Conservation (phyloP, 2,329 filamentous ascomycete genomes). For the Truncatella angustata region DNA sequence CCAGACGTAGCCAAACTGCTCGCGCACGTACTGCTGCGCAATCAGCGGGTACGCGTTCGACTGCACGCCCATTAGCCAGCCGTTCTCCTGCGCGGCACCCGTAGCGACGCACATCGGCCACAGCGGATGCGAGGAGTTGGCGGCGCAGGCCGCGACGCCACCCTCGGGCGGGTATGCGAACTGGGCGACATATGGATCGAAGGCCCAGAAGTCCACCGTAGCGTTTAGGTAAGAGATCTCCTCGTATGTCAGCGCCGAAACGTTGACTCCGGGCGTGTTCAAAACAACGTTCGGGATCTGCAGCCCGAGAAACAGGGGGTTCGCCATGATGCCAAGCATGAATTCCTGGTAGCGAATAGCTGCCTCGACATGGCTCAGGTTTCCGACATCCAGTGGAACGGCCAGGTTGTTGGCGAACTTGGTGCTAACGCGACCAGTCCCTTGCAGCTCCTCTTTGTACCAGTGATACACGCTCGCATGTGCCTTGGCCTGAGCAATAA, state of each 20-base stretch:
- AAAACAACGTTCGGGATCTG: constrained; percentile 49
- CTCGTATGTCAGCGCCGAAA: constrained; percentile 39
- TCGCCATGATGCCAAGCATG: constrained; percentile 48
- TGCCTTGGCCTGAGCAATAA: constrained; percentile 32
- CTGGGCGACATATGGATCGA: constrained; percentile 58
- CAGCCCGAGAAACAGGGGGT: constrained; percentile 49
- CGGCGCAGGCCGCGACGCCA: constrained; percentile 46
- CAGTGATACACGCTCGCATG: constrained; percentile 51
- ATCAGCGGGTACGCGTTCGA: constrained; percentile 57
- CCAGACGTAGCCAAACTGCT: constrained; percentile 55
- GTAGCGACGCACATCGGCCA: constrained; percentile 54
- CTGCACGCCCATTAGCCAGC: constrained; percentile 58
- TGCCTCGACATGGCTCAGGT: constrained; percentile 41
- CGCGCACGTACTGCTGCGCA: constrained; percentile 56
- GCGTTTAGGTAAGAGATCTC: constrained; percentile 49
- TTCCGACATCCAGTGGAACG: constrained; percentile 40
- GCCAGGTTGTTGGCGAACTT: constrained; percentile 52
- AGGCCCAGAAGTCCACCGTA: constrained; percentile 54
- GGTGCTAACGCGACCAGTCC: constrained; percentile 46
- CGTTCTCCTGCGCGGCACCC: constrained; percentile 42
- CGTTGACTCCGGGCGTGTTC: constrained; percentile 41
- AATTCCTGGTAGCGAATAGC: constrained; percentile 46
- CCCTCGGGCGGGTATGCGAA: constrained; percentile 46
- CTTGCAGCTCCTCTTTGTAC: constrained; percentile 53
- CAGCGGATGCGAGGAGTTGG: constrained; percentile 40